Evolutionary conservation across 1,284 basidiomycete genomes (phyloP), one percentile per base, ranked within the genome.

Genomic region (Agroathelia rolfsii): DNA sequence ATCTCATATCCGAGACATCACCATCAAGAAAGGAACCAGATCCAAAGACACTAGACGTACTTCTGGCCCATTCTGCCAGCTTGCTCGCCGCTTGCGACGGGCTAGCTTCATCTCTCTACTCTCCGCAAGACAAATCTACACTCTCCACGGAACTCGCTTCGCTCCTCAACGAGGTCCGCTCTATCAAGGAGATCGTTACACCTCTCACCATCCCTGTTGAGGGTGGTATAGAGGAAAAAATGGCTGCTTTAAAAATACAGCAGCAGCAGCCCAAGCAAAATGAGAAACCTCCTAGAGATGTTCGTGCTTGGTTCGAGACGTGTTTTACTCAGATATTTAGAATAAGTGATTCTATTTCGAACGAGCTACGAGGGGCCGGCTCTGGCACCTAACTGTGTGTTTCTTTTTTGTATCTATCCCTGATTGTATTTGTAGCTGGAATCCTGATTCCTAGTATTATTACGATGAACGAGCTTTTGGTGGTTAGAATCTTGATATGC

Each of bases 301-400:
- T 46, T 24, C 36, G 50, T 21, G 52, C 47, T 32, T 80, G 79
- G 78, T 76, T 79, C 44, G 56, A 66, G 31, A 62, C 63, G 6
- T 80, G 77, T 44, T 71, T 79, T 42, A 55, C 61, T 32, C 76
- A 81, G 44, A 64, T 81, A 45, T 45, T n/a, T n/a, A n/a, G n/a
- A n/a, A n/a, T n/a, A n/a, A n/a, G n/a, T n/a, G n/a, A n/a, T n/a
- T n/a, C n/a, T n/a, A n/a, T n/a, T n/a, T n/a, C n/a, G n/a, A n/a
- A n/a, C n/a, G n/a, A n/a, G n/a, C n/a, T n/a, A n/a, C n/a, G n/a
- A n/a, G n/a, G n/a, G n/a, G n/a, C n/a, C n/a, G n/a, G n/a, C n/a
- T n/a, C n/a, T n/a, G n/a, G n/a, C n/a, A n/a, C n/a, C n/a, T n/a
- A n/a, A n/a, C n/a, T n/a, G n/a, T n/a, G n/a, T n/a, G n/a, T n/a